Evolutionary conservation across 768 basidiomycete genomes (phyloP).

Genomic region (Phanerochaete sordida): DNA sequence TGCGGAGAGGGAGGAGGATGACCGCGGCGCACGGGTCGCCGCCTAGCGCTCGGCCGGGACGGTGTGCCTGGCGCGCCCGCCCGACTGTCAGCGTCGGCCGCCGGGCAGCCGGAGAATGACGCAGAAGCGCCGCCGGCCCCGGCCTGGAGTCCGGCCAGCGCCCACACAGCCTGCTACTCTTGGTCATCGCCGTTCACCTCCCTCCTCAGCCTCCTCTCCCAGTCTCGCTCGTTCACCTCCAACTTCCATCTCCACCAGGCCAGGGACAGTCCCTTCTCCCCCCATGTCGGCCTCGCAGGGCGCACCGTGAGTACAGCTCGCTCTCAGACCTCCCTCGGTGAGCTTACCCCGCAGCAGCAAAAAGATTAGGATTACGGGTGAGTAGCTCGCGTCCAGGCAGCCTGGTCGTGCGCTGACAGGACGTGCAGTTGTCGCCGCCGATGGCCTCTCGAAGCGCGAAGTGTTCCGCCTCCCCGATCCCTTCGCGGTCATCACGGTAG

Average conservation of each 20-base stretch:
- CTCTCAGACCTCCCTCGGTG: neutral
- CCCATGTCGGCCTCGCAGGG: slow-evolving; percentile 27
- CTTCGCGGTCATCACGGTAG: slow-evolving; percentile 97
- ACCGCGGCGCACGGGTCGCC: no score
- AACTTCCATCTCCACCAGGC: neutral
- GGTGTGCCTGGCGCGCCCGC: no score
- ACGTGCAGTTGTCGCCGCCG: slow-evolving; percentile 87
- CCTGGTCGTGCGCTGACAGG: no score
- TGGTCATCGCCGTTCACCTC: slow-evolving; percentile 7
- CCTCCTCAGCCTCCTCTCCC: neutral
- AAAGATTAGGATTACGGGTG: slow-evolving; percentile 80
- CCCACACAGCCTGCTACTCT: neutral
- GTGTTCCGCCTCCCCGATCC: slow-evolving; percentile 96
- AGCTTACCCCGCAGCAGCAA: slow-evolving; percentile 40
- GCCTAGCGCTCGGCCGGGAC: no score
- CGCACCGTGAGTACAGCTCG: slow-evolving; percentile 21
- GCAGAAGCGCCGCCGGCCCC: neutral
- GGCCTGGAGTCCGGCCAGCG: neutral
- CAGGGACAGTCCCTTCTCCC: neutral
- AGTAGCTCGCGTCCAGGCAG: slow-evolving; percentile 14
- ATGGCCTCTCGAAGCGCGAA: slow-evolving; percentile 90
- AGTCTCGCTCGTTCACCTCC: neutral
- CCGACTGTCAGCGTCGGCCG: neutral
- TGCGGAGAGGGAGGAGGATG: no score
- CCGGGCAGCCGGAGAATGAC: neutral